Evolutionary conservation across 164 flowering plant genomes (phyloP).

Genomic region (Cinnamomum micranthum): DNA sequence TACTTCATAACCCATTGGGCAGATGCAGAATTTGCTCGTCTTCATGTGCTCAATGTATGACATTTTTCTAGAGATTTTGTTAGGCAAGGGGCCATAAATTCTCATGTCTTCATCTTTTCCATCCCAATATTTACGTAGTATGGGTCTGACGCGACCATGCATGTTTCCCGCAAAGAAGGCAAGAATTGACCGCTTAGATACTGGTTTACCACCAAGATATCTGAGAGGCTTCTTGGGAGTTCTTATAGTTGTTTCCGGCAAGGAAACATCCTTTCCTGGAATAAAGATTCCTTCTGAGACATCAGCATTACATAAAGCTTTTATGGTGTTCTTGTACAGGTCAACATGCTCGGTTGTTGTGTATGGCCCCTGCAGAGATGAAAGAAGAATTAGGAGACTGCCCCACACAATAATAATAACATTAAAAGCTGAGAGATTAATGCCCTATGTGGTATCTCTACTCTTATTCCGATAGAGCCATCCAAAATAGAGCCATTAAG

Average conservation of each 20-base stretch:
- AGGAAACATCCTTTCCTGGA: conserved; percentile 18
- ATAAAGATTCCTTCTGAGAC: conserved; percentile 20
- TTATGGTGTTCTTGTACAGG: conserved; percentile 14
- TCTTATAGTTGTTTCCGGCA: conserved; percentile 25
- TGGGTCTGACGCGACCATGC: conserved; percentile 25
- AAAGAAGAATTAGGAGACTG: neutral
- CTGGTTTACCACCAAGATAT: conserved; percentile 22
- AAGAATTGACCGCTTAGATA: conserved; percentile 17
- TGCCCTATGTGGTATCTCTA: too few relatives aligned
- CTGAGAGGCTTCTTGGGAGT: conserved; percentile 20
- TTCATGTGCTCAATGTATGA: conserved; percentile 21
- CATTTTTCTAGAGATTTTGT: conserved; percentile 15
- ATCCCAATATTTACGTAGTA: conserved; percentile 14
- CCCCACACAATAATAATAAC: neutral
- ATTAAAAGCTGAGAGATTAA: too few relatives aligned
- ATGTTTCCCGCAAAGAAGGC: conserved; percentile 29
- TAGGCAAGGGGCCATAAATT: conserved; percentile 24
- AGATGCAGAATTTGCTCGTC: conserved; percentile 25
- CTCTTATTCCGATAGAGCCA: too few relatives aligned
- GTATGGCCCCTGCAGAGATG: conserved; percentile 15
- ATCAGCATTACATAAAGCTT: conserved; percentile 27
- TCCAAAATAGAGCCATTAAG: too few relatives aligned
- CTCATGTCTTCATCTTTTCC: conserved; percentile 24
- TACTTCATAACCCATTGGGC: conserved; percentile 28
- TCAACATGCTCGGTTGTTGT: conserved; percentile 13